Conservation (phyloP, 805 yeast genomes). For the Millerago galiae region DNA sequence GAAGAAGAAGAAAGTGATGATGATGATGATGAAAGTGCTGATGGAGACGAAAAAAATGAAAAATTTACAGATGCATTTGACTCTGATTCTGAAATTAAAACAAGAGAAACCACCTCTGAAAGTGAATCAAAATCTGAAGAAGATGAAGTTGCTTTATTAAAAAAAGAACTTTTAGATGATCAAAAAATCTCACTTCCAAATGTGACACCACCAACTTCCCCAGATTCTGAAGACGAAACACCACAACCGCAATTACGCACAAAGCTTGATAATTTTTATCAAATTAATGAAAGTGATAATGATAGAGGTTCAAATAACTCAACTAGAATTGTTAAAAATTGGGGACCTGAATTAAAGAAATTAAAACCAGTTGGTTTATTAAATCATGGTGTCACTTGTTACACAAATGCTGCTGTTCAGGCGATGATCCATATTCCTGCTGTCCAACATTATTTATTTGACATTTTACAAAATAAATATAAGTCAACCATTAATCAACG, state of each 20-base stretch:
- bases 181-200: constrained; percentile 6
- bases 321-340: constrained; percentile 57
- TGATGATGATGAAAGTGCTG: constrained; percentile 5
- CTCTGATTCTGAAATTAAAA: constrained; percentile 1
- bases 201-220: constrained; percentile 26
- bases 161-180: constrained; percentile 23
- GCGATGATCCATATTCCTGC: constrained; percentile 89
- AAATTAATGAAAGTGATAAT: constrained; percentile 45
- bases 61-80: constrained; percentile 9
- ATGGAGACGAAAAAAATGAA: constrained; percentile 14
- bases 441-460: constrained; percentile 71
- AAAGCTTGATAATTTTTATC: constrained; percentile 51
- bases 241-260: constrained; percentile 22
- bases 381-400: constrained; percentile 94
- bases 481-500: constrained; percentile 38
- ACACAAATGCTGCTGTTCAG: constrained; percentile 93
- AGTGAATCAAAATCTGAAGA: constrained; percentile 12
- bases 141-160: constrained; percentile 13
- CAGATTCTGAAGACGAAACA: constrained; percentile 29
- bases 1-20: constrained; percentile 16
- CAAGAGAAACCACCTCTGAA: constrained; percentile 3
- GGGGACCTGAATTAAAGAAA: constrained; percentile 47
- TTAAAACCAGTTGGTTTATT: constrained; percentile 62
- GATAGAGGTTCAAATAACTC: constrained; percentile 64
- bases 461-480: constrained; percentile 51